Evolutionary conservation across 352 stramenopile species (phyloP).

Genomic region (Globisporangium megalacanthum): DNA sequence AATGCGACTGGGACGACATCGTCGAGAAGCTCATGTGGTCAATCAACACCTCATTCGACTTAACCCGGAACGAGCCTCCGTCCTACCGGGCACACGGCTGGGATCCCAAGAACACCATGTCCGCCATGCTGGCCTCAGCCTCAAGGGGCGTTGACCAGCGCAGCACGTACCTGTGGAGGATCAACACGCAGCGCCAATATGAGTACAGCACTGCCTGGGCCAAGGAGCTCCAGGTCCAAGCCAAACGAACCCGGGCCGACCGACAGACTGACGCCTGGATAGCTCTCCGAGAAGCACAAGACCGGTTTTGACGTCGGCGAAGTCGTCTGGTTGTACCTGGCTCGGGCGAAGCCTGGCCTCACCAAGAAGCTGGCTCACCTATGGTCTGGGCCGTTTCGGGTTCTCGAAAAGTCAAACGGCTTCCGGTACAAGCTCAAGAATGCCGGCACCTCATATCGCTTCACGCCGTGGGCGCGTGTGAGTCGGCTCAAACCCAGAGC

Average conservation of each 20-base stretch:
- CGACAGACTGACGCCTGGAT: not conserved
- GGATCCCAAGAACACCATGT: conserved; percentile 14
- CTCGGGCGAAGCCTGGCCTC: not conserved
- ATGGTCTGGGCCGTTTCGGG: conserved; percentile 21
- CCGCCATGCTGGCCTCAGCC: conserved; percentile 1
- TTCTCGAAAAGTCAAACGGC: conserved; percentile 13
- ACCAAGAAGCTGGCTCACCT: conserved; percentile 14
- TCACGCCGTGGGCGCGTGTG: conserved; percentile 19
- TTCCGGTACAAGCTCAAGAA: conserved; percentile 9
- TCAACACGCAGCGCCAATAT: too few species aligned
- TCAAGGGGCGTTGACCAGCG: not conserved
- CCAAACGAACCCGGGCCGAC: too few species aligned
- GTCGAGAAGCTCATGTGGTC: conserved; percentile 22
- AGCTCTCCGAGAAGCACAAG: not conserved
- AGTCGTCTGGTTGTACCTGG: conserved; percentile 5
- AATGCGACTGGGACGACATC: conserved; percentile 29
- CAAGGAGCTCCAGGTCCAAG: too few species aligned
- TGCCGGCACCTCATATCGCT: not conserved
- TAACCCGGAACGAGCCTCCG: conserved; percentile 8
- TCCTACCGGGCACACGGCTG: conserved; percentile 17
- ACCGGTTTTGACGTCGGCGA: conserved; percentile 1
- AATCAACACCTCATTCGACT: conserved; percentile 16
- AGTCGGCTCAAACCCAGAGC: conserved; percentile 11
- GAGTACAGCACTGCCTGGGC: too few species aligned
- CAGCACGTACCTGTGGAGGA: conserved; percentile 8